These are phyloP conservation scores for Cydonia oblonga DNA, from an alignment of 331 rosid genomes.

Conservation along the genomic window DNA sequence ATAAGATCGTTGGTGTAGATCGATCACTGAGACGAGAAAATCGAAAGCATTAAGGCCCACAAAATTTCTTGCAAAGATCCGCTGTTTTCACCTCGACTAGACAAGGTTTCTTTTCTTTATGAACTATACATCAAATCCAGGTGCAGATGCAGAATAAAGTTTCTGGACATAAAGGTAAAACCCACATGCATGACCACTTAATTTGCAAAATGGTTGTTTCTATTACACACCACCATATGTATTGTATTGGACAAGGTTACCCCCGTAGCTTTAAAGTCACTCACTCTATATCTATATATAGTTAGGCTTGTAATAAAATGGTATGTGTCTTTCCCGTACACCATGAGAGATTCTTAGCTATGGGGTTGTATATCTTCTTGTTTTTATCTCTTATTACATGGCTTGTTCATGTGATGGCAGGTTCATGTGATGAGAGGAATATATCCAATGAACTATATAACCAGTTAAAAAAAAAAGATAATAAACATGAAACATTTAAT, in stretches of 20 bases:
- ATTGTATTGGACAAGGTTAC: background rate
- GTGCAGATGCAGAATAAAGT: constrained; percentile 4
- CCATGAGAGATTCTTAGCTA: background rate
- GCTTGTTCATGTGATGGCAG: too few relatives aligned
- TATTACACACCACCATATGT: background rate
- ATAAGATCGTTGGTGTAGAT: background rate
- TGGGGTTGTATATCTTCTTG: background rate
- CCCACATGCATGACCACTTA: background rate
- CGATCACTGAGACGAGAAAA: background rate
- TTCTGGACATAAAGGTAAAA: background rate
- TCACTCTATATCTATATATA: background rate
- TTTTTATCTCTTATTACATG: too few relatives aligned
- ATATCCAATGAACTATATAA: background rate
- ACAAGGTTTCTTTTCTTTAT: background rate
- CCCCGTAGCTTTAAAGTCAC: background rate
- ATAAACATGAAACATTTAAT: constrained; percentile 1
- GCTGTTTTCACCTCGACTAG: background rate
- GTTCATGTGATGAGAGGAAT: too few relatives aligned
- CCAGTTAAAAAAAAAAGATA: background rate
- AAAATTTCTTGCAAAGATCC: constrained; percentile 9
- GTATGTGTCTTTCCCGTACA: background rate
- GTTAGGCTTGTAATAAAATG: constrained; percentile 2
- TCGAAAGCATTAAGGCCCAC: constrained; percentile 6
- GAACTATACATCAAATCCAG: background rate
- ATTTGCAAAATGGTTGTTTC: constrained; percentile 1